phyloP scores from a whole-genome alignment of 2,329 filamentous ascomycete species.

The Sclerotinia nivalis region DNA sequence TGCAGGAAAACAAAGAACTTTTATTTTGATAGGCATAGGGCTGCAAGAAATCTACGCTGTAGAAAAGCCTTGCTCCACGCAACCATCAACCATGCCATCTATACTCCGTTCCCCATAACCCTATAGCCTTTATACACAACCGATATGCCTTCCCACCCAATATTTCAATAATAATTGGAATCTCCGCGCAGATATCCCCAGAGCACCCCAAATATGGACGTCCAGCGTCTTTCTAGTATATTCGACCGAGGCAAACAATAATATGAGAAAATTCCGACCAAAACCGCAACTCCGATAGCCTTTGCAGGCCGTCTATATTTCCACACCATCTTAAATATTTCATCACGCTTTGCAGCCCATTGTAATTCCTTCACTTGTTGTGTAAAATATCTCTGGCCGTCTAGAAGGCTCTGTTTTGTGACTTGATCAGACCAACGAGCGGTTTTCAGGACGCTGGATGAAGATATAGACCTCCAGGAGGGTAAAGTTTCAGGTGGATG shows the following conservation, averaged over 20 bases:
- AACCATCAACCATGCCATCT: not conserved
- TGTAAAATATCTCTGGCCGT: slow-evolving; percentile 69
- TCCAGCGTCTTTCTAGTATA: slow-evolving; percentile 2
- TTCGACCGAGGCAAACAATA: not conserved
- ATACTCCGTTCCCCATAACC: slow-evolving; percentile 2
- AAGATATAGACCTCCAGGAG: slow-evolving; percentile 72
- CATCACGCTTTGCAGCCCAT: slow-evolving; percentile 60
- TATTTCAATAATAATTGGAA: not conserved
- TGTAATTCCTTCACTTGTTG: slow-evolving; percentile 72
- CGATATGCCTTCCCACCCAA: not conserved
- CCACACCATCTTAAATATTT: slow-evolving; percentile 55
- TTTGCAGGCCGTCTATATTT: slow-evolving; percentile 65
- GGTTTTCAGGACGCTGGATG: slow-evolving; percentile 82
- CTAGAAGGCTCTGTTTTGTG: slow-evolving; percentile 57
- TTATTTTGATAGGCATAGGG: slow-evolving; percentile 10
- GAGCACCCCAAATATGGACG: slow-evolving; percentile 31
- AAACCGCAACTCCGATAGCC: slow-evolving; percentile 62
- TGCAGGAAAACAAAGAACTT: slow-evolving; percentile 6
- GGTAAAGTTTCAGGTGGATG: slow-evolving; percentile 73
- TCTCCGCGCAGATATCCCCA: slow-evolving; percentile 32
- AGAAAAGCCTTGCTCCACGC: not conserved
- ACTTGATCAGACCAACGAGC: slow-evolving; percentile 57
- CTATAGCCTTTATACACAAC: not conserved
- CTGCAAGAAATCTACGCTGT: not conserved
- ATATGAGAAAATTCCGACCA: slow-evolving; percentile 64